These are phyloP conservation scores for Termitomyces sp. DNA, from an alignment of 768 basidiomycete species.

Conservation along the genomic window DNA sequence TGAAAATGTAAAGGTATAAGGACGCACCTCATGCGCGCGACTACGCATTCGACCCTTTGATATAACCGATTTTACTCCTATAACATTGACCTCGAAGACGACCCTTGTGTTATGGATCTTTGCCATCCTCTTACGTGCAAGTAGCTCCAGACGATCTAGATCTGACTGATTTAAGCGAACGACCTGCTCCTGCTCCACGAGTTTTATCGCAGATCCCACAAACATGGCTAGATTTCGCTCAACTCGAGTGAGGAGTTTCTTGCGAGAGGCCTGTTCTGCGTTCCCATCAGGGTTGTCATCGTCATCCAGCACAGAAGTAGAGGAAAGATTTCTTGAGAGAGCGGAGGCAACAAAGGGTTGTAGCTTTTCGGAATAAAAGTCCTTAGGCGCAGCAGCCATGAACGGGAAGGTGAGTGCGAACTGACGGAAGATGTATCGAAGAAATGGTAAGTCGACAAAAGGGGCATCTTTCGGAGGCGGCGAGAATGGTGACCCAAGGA, in stretches of 20 bases:
- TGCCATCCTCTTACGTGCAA: constrained; percentile 63
- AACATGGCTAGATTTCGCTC: constrained; percentile 86
- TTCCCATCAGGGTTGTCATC: constrained; percentile 34
- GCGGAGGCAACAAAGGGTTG: constrained; percentile 90
- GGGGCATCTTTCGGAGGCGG: constrained; percentile 59
- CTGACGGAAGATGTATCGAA: constrained; percentile 87
- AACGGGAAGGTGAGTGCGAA: constrained; percentile 96
- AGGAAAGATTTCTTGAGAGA: constrained; percentile 73
- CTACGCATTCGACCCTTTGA: constrained; percentile 86
- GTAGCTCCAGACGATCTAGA: constrained; percentile 69
- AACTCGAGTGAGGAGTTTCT: constrained; percentile 69
- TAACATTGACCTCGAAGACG: constrained; percentile 86
- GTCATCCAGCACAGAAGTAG: constrained; percentile 58
- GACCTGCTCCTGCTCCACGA: constrained; percentile 83
- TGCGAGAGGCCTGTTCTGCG: constrained; percentile 54
- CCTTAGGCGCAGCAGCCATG: constrained; percentile 80
- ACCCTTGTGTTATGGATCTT: constrained; percentile 43
- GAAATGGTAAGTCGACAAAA: constrained; percentile 75
- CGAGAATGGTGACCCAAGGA: constrained; percentile 86
- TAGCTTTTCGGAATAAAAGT: constrained; percentile 92
- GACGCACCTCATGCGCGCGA: constrained; percentile 79
- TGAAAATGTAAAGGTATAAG: background rate
- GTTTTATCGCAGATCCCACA: constrained; percentile 76
- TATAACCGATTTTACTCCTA: constrained; percentile 78
- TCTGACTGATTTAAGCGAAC: constrained; percentile 87